Conservation (phyloP, 2,329 filamentous ascomycete species). For the Dothideomycetes sp. region DNA sequence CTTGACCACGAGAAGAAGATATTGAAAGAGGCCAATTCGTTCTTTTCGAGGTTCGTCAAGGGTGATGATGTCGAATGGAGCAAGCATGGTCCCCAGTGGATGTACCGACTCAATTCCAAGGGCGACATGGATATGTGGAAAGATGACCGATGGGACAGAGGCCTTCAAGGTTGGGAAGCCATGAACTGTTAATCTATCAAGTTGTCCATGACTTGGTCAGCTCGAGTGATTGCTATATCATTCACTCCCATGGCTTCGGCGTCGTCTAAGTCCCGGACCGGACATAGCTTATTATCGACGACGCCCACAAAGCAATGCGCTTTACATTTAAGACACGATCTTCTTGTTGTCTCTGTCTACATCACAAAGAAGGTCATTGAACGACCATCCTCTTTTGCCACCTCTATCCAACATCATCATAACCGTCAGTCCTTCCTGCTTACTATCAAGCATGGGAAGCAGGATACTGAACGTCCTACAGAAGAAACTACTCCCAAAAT, state of each 20-base stretch:
- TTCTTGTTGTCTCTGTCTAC: neutral
- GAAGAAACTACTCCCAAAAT: neutral
- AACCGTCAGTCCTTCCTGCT: neutral
- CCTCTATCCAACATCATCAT: neutral
- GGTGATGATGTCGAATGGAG: conserved; percentile 35
- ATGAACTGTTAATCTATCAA: neutral
- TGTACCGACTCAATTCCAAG: conserved; percentile 38
- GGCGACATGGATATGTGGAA: conserved; percentile 38
- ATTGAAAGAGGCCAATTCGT: conserved; percentile 31
- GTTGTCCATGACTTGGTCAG: neutral
- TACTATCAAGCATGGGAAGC: neutral
- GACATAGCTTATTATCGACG: no score
- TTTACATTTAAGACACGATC: no score
- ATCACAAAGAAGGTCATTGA: neutral
- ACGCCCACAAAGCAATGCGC: no score
- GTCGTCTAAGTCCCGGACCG: neutral
- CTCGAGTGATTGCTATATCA: neutral
- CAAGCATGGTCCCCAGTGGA: conserved; percentile 26
- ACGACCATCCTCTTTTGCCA: neutral
- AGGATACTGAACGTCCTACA: neutral
- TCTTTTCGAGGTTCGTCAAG: conserved; percentile 32
- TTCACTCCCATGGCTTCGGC: neutral
- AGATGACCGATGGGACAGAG: conserved; percentile 40
- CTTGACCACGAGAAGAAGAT: conserved; percentile 36
- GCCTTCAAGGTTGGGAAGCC: conserved; percentile 39